These are phyloP conservation scores for Coriolopsis trogii DNA, from an alignment of 1,284 basidiomycete species.

Conservation along the genomic window DNA sequence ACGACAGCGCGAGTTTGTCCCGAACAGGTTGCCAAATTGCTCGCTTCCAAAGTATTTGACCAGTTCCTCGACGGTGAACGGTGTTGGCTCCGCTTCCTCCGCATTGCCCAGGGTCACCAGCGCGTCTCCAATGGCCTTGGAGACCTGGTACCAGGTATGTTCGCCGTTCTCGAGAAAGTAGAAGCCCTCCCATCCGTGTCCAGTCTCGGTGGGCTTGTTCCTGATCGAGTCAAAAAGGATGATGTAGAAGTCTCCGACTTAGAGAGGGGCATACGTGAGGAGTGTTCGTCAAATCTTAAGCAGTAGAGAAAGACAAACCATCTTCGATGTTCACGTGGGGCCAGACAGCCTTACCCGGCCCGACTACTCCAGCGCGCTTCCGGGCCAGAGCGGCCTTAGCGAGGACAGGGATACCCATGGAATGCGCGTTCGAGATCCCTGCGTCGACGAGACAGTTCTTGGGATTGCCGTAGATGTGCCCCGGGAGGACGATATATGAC, in stretches of 20 bases:
- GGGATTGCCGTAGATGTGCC: constrained; percentile 43
- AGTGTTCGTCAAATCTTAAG: neutral
- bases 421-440: constrained; percentile 40
- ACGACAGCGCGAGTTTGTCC: constrained; percentile 45
- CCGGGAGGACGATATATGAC: constrained; percentile 43
- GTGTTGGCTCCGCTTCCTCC: constrained; percentile 27
- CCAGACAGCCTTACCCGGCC: constrained; percentile 34
- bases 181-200: constrained; percentile 45
- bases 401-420: constrained; percentile 40
- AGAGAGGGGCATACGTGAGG: neutral
- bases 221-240: constrained; percentile 20
- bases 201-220: constrained; percentile 15
- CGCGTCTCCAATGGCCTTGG: constrained; percentile 38
- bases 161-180: constrained; percentile 50
- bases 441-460: constrained; percentile 38
- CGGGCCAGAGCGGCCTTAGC: constrained; percentile 34
- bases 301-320: too few species aligned
- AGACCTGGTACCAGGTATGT: constrained; percentile 38
- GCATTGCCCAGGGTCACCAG: constrained; percentile 32
- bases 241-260: constrained; percentile 24
- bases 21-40: constrained; percentile 11
- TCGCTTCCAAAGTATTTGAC: constrained; percentile 21
- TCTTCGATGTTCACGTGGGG: constrained; percentile 36
- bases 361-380: constrained; percentile 37
- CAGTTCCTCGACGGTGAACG: constrained; percentile 35